Percentiles rank a stretch among this genome's conserved stretches.
These are phyloP conservation scores for Backusella macrospora DNA, from an alignment of 192 early-diverging fungal species.

Conservation along the genomic window DNA sequence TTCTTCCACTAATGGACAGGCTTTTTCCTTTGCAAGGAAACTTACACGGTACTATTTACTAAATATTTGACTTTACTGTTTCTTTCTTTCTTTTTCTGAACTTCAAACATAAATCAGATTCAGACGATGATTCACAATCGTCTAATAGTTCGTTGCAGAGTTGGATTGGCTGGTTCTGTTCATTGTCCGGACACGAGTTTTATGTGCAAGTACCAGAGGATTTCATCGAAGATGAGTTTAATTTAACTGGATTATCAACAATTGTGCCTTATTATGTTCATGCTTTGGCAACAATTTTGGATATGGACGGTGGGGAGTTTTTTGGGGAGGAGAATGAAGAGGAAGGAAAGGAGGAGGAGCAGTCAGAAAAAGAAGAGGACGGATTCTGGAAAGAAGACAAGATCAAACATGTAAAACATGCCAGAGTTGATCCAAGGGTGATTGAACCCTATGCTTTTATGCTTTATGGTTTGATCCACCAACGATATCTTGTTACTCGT, in stretches of 20 bases:
- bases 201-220: conserved; percentile 78
- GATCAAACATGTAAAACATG: background rate
- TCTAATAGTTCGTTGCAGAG: conserved; percentile 16
- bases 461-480: conserved; percentile 94
- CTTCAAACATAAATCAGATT: conserved; percentile 2
- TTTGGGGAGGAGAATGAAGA: conserved; percentile 16
- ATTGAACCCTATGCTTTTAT: conserved; percentile 85
- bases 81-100: background rate
- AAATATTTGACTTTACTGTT: background rate
- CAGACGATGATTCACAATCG: conserved; percentile 22
- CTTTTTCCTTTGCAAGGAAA: conserved; percentile 5
- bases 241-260: conserved; percentile 87
- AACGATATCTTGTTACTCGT: conserved; percentile 88
- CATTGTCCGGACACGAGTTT: conserved; percentile 72
- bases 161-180: conserved; percentile 81
- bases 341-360: background rate
- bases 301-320: conserved; percentile 58
- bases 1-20: background rate
- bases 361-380: conserved; percentile 24
- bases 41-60: conserved; percentile 15
- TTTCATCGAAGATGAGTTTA: conserved; percentile 96
- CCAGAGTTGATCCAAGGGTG: conserved; percentile 17
- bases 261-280: conserved; percentile 84
- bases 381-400: conserved; percentile 33
- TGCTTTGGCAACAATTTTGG: conserved; percentile 92